Conservation (phyloP, 2,329 filamentous ascomycete species). For the Tolypocladium pustulatum region DNA sequence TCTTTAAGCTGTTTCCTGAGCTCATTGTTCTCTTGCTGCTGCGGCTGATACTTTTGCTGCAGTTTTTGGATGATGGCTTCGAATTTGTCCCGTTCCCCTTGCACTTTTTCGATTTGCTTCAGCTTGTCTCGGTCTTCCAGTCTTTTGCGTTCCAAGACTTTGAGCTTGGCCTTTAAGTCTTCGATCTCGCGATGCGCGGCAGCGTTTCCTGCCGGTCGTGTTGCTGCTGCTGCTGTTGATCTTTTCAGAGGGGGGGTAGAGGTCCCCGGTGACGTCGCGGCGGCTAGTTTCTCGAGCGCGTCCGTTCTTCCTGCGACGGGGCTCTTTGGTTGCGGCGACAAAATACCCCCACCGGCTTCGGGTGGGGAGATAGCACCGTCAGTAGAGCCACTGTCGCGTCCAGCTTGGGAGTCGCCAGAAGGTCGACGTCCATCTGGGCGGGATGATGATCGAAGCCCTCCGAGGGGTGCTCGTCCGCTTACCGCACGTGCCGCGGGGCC, state of each 20-base stretch:
- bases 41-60: conserved; percentile 77
- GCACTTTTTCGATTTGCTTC: conserved; percentile 65
- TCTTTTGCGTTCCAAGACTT: conserved; percentile 78
- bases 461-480: conserved; percentile 29
- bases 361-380: conserved; percentile 31
- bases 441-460: conserved; percentile 21
- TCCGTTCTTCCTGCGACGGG: conserved; percentile 39
- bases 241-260: conserved; percentile 20
- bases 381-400: conserved; percentile 26
- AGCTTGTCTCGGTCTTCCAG: conserved; percentile 77
- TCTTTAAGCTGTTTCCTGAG: conserved; percentile 71
- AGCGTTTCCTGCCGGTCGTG: conserved; percentile 34
- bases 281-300: conserved; percentile 41
- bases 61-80: conserved; percentile 83
- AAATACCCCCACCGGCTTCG: conserved; percentile 40
- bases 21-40: conserved; percentile 69
- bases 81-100: conserved; percentile 67
- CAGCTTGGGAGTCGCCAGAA: conserved; percentile 36
- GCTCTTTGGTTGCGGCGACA: conserved; percentile 38
- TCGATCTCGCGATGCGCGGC: conserved; percentile 61
- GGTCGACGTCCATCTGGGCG: conserved; percentile 30
- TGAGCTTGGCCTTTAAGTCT: conserved; percentile 78
- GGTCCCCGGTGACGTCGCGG: conserved; percentile 17
- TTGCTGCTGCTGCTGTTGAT: conserved; percentile 17
- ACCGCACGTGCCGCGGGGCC: conserved; percentile 24